These are phyloP conservation scores for Amanita inopinata DNA, from an alignment of 768 basidiomycete genomes.

Conservation along the genomic window DNA sequence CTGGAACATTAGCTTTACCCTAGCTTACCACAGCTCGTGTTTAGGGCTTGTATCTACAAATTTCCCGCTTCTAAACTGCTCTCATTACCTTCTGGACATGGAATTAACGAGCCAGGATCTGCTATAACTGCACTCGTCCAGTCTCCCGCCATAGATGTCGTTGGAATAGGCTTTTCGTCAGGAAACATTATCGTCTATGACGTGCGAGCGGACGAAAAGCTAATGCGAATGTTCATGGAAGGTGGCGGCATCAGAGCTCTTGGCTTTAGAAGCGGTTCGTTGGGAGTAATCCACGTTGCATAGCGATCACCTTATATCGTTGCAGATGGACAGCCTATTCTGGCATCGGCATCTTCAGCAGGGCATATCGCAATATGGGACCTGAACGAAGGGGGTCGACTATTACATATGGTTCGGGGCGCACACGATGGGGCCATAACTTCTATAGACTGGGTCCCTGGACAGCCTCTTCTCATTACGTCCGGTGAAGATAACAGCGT, in stretches of 20 bases:
- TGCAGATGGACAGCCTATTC: constrained; percentile 76
- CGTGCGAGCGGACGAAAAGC: constrained; percentile 77
- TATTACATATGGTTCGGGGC: constrained; percentile 77
- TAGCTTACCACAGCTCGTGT: not conserved
- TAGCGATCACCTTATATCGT: constrained; percentile 4
- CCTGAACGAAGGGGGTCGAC: constrained; percentile 67
- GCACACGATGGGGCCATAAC: constrained; percentile 85
- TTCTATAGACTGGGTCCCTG: constrained; percentile 83
- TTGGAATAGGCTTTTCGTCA: constrained; percentile 85
- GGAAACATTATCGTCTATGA: constrained; percentile 89
- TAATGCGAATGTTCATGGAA: constrained; percentile 88
- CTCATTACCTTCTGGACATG: constrained; percentile 23
- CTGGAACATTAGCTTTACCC: not conserved
- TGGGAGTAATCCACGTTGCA: not conserved
- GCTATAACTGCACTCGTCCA: constrained; percentile 77
- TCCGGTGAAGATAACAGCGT: constrained; percentile 93
- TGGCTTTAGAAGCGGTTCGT: constrained; percentile 76
- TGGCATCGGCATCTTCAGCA: constrained; percentile 78
- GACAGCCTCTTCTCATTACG: constrained; percentile 84
- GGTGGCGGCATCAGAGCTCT: constrained; percentile 69
- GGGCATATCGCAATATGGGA: constrained; percentile 95
- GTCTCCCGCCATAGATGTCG: constrained; percentile 92
- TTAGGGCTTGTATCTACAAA: constrained; percentile 75
- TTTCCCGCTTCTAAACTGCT: constrained; percentile 52
- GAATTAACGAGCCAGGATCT: constrained; percentile 18